phyloP scores from a whole-genome alignment of 164 flowering plant species.

The Warburgia ugandensis region DNA sequence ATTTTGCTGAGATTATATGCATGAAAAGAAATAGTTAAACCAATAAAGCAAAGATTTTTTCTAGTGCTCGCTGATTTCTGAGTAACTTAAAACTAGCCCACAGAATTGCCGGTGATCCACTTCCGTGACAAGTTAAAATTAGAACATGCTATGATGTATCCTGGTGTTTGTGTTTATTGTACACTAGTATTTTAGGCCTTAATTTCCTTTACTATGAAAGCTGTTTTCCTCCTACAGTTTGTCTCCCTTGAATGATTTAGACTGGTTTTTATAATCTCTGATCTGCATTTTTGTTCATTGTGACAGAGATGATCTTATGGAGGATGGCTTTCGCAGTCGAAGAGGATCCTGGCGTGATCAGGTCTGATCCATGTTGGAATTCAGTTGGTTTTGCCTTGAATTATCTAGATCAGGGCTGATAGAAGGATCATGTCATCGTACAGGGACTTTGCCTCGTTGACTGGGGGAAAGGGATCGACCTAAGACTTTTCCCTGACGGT shows the following conservation, averaged over 20 bases:
- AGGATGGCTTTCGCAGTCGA: constrained; percentile 41
- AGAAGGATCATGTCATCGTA: constrained; percentile 1
- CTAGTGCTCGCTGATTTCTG: too few relatives aligned
- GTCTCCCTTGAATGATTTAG: not conserved
- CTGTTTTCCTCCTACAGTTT: not conserved
- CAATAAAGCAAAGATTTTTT: too few relatives aligned
- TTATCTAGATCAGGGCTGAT: not conserved
- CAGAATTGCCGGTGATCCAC: too few relatives aligned
- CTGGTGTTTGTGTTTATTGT: not conserved
- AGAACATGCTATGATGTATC: too few relatives aligned
- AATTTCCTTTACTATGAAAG: too few relatives aligned
- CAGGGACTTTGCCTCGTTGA: constrained; percentile 99
- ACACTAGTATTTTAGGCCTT: too few relatives aligned
- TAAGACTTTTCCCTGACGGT: constrained; percentile 56
- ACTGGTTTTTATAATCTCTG: not conserved
- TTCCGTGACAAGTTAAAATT: too few relatives aligned
- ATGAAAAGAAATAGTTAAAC: too few relatives aligned
- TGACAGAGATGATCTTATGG: constrained; percentile 55
- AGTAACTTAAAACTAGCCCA: too few relatives aligned
- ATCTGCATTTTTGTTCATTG: not conserved
- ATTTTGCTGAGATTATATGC: too few relatives aligned
- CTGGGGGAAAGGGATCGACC: constrained; percentile 95
- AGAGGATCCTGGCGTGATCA: constrained; percentile 81
- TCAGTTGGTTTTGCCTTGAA: not conserved
- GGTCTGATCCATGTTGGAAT: constrained; percentile 31